Base-by-base conservation (phyloP, 495 filamentous ascomycete species). In the Hypoxylon perforatum region DNA sequence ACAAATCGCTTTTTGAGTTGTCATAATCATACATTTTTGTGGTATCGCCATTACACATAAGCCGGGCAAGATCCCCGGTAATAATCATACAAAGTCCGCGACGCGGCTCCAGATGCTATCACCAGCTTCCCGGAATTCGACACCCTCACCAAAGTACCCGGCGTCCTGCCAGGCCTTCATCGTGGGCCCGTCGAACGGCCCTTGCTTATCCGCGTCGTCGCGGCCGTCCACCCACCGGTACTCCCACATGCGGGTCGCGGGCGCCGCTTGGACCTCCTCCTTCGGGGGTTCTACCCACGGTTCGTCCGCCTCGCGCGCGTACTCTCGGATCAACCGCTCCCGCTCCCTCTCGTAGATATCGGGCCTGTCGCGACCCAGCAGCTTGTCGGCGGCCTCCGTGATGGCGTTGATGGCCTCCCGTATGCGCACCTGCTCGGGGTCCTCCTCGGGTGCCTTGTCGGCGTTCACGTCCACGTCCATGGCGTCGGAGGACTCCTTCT, bases 101-200 rank as follows among this genome's bases (percentile, higher is more conserved):
- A 82, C 63, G 39, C 82, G 77, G 39, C 75, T 87, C 93, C 93
- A 97, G 8, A 72, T 76, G 22, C 83, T 79, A 25, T 86, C 84
- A 11, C 86, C 88, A 4, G 80, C 85, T 41, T 77, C 81, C 53
- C 90, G 81, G 72, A 98, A 98, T 74, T 98, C 94, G 21, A 97
- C 92, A 0, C 92, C 94, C 67, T 96, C 92, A 1, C 89, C 92
- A 79, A 99, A 99, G 67, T 97, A 98, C 4, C 96, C 96, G 10
- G 92, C 92, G 55, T 89, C 85, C 61, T 89, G 86, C 95, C 95
- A 99, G 0, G 90, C 88, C 45, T 84, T 83, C 95, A 99, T 99
- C 48, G 88, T 92, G 0, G 80, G 69, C 12, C 85, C 88, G 70
- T 96, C 91, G 74, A 94, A 99, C 0, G 94, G 93, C 0, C 95